These are phyloP conservation scores for Clonostachys sp. DNA, from an alignment of 2,329 filamentous ascomycete genomes.

Conservation along the genomic window DNA sequence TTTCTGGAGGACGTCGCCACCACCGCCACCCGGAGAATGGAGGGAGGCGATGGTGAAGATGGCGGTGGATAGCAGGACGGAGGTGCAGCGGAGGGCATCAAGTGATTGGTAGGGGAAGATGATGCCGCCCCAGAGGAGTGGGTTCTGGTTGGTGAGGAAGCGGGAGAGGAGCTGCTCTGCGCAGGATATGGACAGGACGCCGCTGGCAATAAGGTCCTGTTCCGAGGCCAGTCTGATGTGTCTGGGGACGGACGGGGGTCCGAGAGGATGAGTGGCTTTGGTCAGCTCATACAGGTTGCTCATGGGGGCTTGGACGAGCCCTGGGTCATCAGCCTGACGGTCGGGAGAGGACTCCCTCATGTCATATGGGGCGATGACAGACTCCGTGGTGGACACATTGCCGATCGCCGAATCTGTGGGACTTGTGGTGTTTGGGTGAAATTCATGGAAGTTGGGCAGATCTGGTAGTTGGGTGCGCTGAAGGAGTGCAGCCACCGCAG, in stretches of 20 bases:
- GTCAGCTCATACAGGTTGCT: slow-evolving; percentile 9
- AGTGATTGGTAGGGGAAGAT: slow-evolving; percentile 43
- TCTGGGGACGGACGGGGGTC: background rate
- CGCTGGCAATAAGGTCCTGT: slow-evolving; percentile 44
- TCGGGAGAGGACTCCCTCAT: slow-evolving; percentile 3
- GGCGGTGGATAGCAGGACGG: slow-evolving; percentile 49
- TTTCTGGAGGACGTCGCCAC: slow-evolving; percentile 20
- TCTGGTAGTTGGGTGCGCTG: slow-evolving; percentile 5
- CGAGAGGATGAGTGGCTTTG: slow-evolving; percentile 4
- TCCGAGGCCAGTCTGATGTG: background rate
- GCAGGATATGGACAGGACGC: slow-evolving; percentile 35
- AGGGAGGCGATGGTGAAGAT: slow-evolving; percentile 56
- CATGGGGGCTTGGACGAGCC: slow-evolving; percentile 7
- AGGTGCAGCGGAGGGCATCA: slow-evolving; percentile 46
- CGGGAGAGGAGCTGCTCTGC: slow-evolving; percentile 39
- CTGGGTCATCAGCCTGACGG: slow-evolving; percentile 16
- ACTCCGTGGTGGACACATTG: slow-evolving; percentile 1
- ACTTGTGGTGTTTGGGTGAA: slow-evolving; percentile 1
- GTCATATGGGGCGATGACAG: slow-evolving; percentile 1
- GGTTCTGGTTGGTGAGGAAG: slow-evolving; percentile 21
- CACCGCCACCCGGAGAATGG: slow-evolving; percentile 45
- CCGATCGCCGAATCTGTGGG: slow-evolving; percentile 2
- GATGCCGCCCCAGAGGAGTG: slow-evolving; percentile 45
- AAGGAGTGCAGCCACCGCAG: slow-evolving; percentile 7
- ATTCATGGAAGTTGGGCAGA: background rate